These are phyloP conservation scores for Aphanoascus verrucosus DNA, from an alignment of 2,329 filamentous ascomycete genomes.

Conservation along the genomic window DNA sequence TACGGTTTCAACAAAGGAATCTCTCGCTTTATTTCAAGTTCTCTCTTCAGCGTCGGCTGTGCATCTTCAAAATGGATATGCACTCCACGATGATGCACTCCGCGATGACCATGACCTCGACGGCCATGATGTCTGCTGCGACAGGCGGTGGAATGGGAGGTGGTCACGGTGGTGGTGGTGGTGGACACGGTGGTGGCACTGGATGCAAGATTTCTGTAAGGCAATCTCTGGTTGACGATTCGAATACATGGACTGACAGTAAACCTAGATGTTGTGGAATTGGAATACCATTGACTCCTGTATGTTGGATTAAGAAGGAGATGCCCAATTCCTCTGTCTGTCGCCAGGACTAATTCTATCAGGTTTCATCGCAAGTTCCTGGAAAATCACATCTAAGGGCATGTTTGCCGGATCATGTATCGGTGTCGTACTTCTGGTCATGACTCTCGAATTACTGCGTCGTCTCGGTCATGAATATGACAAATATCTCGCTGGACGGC, in stretches of 20 bases:
- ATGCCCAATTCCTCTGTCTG: too few relatives aligned
- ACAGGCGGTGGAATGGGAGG: slow-evolving; percentile 9
- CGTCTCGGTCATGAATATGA: slow-evolving; percentile 64
- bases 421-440: slow-evolving; percentile 62
- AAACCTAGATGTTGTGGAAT: slow-evolving; percentile 63
- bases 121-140: slow-evolving; percentile 9
- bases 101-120: slow-evolving; percentile 12
- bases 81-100: slow-evolving; percentile 6
- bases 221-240: not conserved
- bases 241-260: not conserved
- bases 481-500: slow-evolving; percentile 49
- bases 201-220: slow-evolving; percentile 27
- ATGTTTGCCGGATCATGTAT: slow-evolving; percentile 76
- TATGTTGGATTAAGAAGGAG: slow-evolving; percentile 12
- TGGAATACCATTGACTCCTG: slow-evolving; percentile 61
- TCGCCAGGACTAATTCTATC: not conserved
- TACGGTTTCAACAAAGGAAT: too few relatives aligned
- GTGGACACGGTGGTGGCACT: slow-evolving; percentile 13
- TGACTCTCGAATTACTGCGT: slow-evolving; percentile 61
- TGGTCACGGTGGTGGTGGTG: slow-evolving; percentile 6
- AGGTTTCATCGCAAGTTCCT: slow-evolving; percentile 58
- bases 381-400: slow-evolving; percentile 57
- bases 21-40: too few relatives aligned
- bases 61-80: slow-evolving; percentile 9
- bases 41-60: not conserved